Evolutionary conservation across 371 early-diverging fungal genomes (phyloP).

Genomic region (Mortierella sp.): DNA sequence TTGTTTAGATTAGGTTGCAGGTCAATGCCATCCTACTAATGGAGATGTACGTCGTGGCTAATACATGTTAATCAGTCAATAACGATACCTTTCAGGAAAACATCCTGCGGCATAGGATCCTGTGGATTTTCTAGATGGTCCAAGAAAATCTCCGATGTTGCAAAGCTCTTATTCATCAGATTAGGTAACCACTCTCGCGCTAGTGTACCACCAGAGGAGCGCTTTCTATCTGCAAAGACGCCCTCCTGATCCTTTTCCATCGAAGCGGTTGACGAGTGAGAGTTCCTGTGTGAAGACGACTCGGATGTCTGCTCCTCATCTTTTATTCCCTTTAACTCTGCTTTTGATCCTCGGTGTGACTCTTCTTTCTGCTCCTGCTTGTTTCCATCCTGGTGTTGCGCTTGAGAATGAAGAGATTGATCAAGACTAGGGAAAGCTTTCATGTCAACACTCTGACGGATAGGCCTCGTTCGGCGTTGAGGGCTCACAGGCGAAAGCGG

Average conservation of each 20-base stretch:
- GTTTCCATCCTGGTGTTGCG: not conserved
- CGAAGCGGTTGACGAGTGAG: constrained; percentile 1
- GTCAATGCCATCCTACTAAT: no score
- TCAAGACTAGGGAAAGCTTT: not conserved
- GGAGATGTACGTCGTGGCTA: no score
- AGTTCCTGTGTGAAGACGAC: not conserved
- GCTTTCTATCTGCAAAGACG: no score
- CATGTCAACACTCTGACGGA: not conserved
- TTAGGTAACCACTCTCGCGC: constrained; percentile 15
- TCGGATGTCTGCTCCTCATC: constrained; percentile 2
- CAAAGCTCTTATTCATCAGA: constrained; percentile 19
- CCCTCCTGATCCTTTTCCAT: constrained; percentile 6
- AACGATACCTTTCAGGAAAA: constrained; percentile 12
- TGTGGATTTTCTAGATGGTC: not conserved
- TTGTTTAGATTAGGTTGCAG: no score
- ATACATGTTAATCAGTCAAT: no score
- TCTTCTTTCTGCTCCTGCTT: not conserved
- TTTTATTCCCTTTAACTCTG: not conserved
- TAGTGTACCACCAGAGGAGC: not conserved
- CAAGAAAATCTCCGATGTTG: constrained; percentile 12
- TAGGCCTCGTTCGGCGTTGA: not conserved
- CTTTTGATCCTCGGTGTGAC: not conserved
- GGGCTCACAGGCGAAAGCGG: constrained; percentile 2
- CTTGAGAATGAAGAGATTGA: not conserved
- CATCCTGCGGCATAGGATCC: constrained; percentile 6